Base-by-base conservation (phyloP, 768 basidiomycete species). In the Rhodotorula diobovata region DNA sequence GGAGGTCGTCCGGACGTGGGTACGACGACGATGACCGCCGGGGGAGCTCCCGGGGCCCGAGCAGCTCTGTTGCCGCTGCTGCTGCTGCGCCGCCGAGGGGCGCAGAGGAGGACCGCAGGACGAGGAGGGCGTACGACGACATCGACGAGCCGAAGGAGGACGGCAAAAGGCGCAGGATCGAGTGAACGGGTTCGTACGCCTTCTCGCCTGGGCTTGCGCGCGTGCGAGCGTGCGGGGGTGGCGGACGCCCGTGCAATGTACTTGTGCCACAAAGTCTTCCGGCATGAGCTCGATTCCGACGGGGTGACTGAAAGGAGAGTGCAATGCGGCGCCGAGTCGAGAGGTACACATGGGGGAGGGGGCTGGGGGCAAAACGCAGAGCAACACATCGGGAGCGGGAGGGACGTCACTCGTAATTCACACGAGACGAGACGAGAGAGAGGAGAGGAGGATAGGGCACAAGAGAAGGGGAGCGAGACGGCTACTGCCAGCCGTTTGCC, bases 121-220 rank as follows among this genome's bases (percentile, higher is more conserved):
- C 51, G 48, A 9, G 54, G 50, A 39, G 66, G 20, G 59, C 59
- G 39, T 67, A 67, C 59, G 66, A 67, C 51, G 66, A 67, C 43
- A 61, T 60, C 30, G 66, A 67, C 53, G 66, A 48, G 32, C 43
- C 37, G 50, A 37, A 20, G 39, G 41, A 32, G 45, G 65, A 66
- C 41, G 41, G 41, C 10, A 66, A 66, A 37, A 57, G 65, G 9
- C 65, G 56, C 56, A 35, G 57, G 56, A 14, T 66, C 28, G 65
- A 66, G 8, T 53, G 51, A 53, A 53, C 6, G 30, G 43, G 9
- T 8, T n/a, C n/a, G n/a, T n/a, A n/a, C n/a, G n/a, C n/a, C n/a
- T n/a, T n/a, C n/a, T n/a, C n/a, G n/a, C n/a, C n/a, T n/a, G n/a
- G n/a, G n/a, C n/a, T n/a, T n/a, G n/a, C n/a, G 21, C 32, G 3